Base-by-base conservation (phyloP, 1,284 basidiomycete species). In the Fomitopsis betulina region DNA sequence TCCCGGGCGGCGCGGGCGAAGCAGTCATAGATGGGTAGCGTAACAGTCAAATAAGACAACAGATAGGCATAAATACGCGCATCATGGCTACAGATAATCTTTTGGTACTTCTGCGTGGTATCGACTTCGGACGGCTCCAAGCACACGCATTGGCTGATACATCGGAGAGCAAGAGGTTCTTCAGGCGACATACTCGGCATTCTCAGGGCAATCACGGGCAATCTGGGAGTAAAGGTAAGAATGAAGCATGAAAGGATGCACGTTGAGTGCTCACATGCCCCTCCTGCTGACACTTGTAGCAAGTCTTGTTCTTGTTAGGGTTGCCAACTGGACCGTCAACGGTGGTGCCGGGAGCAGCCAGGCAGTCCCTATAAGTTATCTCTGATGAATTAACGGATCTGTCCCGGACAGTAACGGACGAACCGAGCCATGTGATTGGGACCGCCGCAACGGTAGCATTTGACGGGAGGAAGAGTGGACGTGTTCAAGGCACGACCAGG, bases 221-320 rank as follows among this genome's bases (percentile, higher is more conserved):
- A 92, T 89, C 89, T 92, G 63, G 4, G 58, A 30, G 3, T 4
- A 21, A 35, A 40, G 5, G 23, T 39, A 23, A 51, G 35, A 57
- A 25, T 25, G 13, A 27, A 21, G 53, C 37, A 21, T 30, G 37
- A 50, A 25, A 39, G 45, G 33, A 42, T 21, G 15, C 43, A 17
- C 58, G 21, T 45, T 21, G 38, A n/a, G 40, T 37, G 73, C 81
- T 68, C 66, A 93, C 91, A 78, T 93, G 91, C 62, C 91, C 91
- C 71, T 89, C 87, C 70, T 87, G 84, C 68, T 91, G 87, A 68
- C 91, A 94, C 70, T 90, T 91, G 75, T 91, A 93, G 72, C 91
- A 94, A 47, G 86, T 90, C 76, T 89, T 92, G 65, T 72, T 83
- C 74, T 83, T 89, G 72, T 80, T 84, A 40, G 75, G 58, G 60